phyloP scores from a whole-genome alignment of 106 monocot species.

The Dendrobium huoshanense region DNA sequence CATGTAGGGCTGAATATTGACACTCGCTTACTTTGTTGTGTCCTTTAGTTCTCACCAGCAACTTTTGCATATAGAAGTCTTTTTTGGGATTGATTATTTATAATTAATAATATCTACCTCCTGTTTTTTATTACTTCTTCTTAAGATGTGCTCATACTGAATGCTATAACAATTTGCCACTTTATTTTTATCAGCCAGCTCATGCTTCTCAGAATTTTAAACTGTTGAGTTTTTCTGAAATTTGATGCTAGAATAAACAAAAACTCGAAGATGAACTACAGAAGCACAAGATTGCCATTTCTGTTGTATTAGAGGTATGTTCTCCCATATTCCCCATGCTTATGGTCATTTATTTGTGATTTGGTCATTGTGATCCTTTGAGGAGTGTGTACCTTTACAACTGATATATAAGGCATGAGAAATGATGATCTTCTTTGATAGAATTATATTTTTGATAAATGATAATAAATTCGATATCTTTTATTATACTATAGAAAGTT shows the following conservation, averaged over 20 bases:
- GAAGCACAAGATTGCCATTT: slow-evolving; percentile 46
- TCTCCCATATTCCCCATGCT: background rate
- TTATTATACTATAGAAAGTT: too few species aligned
- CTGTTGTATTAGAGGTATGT: slow-evolving; percentile 52
- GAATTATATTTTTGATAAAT: too few species aligned
- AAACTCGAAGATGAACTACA: slow-evolving; percentile 63
- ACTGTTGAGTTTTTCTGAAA: background rate
- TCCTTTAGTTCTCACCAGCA: background rate
- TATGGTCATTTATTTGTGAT: background rate
- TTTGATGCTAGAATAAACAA: slow-evolving; percentile 44
- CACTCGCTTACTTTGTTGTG: background rate
- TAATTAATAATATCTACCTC: background rate
- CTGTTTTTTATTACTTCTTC: background rate
- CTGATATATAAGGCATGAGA: too few species aligned
- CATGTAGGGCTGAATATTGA: background rate
- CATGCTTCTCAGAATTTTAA: background rate
- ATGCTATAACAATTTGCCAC: background rate
- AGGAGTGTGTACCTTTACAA: too few species aligned
- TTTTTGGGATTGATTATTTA: background rate
- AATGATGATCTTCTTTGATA: too few species aligned
- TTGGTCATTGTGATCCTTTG: background rate
- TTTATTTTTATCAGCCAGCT: background rate
- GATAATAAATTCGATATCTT: too few species aligned
- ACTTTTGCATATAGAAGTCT: background rate
- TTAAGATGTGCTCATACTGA: background rate